Base-by-base conservation (phyloP, 495 filamentous ascomycete genomes). In the Xylaria palmicola region DNA sequence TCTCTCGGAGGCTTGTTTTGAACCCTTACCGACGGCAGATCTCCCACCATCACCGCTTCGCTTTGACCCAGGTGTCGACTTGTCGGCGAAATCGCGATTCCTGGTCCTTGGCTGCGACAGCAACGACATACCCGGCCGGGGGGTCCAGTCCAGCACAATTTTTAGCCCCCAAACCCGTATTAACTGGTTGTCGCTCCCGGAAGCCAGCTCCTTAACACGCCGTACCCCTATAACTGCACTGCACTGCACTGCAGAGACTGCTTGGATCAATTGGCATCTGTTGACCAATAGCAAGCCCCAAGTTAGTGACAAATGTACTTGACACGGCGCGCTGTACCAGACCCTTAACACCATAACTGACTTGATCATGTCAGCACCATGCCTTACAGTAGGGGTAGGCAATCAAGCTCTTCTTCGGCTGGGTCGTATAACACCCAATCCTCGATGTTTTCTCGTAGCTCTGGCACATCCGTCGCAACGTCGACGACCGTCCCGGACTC, bases 121-220 rank as follows among this genome's bases (percentile, higher is more conserved):
- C 30, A 10, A 8, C 17, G 15, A 17, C 27, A 40, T 27, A 44
- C 27, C 2, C 36, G 48, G 58, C 15, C 7, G 12, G 15, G 17
- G 12, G 15, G 17, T 19, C 27, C 30, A 8, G 32, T 40, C 32
- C 49, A 30, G 15, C 12, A 34, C 37, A 29, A n/a, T n/a, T 24
- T 44, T 39, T 52, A 7, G 40, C 37, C 59, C 59, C 50, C 50
- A 30, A 55, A 58, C 43, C 34, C 39, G 27, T 19, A 27, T 24
- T 26, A 48, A 22, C 29, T 49, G 9, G 55, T 37, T 29, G 43
- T 49, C 43, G 19, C n/a, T n/a, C n/a, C 39, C 49, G 13, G 41
- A 15, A 49, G 22, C 44, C 32, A 9, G 19, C 20, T 26, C n/a
- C 44, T 48, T 17, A 39, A 39, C 20, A 39, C 41, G 9, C 22